Conservation (phyloP, 1,284 basidiomycete species). For the Austroboletus rostrupii region DNA sequence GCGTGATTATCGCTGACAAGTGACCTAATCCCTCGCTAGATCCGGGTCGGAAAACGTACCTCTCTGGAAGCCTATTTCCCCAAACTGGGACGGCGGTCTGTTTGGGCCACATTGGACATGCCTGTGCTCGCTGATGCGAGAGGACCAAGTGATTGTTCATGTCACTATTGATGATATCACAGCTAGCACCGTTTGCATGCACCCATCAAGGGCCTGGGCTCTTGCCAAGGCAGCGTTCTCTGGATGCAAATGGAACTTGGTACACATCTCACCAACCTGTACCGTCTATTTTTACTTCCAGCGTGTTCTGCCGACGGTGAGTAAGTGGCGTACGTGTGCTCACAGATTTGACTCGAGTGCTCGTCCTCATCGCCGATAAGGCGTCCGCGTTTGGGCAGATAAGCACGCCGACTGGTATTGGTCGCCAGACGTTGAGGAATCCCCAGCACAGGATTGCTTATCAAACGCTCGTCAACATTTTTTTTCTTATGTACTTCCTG, state of each 20-base stretch:
- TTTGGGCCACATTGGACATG: background rate
- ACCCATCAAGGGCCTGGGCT: background rate
- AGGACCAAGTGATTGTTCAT: background rate
- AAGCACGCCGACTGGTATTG: background rate
- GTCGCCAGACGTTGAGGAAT: background rate
- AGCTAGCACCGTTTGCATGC: background rate
- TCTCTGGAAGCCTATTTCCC: constrained; percentile 2
- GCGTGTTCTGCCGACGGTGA: background rate
- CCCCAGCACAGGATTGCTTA: constrained; percentile 16
- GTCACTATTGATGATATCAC: background rate
- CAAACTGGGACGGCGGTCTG: background rate
- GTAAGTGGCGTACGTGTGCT: background rate
- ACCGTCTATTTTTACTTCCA: background rate
- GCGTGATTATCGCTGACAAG: background rate
- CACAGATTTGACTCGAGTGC: background rate
- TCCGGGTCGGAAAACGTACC: background rate
- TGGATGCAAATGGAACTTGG: background rate
- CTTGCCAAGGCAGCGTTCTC: too few species aligned
- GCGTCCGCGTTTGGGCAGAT: background rate
- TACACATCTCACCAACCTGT: too few species aligned
- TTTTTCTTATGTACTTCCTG: background rate
- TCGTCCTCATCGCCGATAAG: background rate
- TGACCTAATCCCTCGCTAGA: background rate
- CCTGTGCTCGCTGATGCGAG: background rate
- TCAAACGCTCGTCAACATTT: constrained; percentile 10